Conservation (phyloP, 2,329 filamentous ascomycete genomes). For the Hypoxylon sp. region DNA sequence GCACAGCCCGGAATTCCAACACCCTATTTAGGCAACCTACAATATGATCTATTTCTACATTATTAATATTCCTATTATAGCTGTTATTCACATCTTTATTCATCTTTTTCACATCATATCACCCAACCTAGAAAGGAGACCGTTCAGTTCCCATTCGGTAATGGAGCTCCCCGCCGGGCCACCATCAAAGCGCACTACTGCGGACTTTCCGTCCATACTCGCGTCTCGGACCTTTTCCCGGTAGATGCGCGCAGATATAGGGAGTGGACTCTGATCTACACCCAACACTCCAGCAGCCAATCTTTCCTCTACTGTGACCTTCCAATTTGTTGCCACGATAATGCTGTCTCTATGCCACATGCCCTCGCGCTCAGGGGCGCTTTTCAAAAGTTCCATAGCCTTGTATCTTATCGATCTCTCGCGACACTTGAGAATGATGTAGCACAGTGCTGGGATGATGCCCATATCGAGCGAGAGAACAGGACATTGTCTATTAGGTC, state of each 20-base stretch:
- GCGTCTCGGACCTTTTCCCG: background rate
- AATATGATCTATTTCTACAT: background rate
- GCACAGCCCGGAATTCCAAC: background rate
- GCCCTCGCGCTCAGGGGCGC: background rate
- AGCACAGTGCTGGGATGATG: background rate
- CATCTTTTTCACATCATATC: background rate
- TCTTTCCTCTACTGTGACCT: background rate
- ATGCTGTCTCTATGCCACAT: constrained; percentile 3
- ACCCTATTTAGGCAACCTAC: background rate
- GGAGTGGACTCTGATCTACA: background rate
- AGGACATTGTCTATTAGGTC: background rate
- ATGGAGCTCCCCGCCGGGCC: background rate
- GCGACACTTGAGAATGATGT: constrained; percentile 1
- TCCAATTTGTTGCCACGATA: background rate
- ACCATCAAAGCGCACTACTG: background rate
- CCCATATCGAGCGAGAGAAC: background rate
- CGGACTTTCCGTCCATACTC: background rate
- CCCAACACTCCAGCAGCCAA: background rate
- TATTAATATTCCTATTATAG: background rate
- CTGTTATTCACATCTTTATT: background rate
- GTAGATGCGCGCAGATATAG: background rate
- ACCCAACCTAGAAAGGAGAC: background rate
- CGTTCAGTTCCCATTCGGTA: background rate
- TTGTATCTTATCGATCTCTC: background rate
- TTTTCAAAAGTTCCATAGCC: background rate